Conservation (phyloP, 208 protist genomes). For the Trypanosoma theileri region DNA sequence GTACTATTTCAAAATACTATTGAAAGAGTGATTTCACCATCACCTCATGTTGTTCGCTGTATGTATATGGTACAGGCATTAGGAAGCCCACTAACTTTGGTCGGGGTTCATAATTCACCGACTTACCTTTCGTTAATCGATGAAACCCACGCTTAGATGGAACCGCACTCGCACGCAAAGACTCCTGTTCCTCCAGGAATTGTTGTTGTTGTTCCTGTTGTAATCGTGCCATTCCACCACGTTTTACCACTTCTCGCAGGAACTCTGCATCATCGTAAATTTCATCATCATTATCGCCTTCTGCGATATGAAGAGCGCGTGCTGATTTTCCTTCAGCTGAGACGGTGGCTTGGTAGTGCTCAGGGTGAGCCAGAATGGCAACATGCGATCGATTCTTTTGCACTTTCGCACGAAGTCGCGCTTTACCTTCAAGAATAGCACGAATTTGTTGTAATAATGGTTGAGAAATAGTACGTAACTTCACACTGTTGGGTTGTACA, state of each 20-base stretch:
- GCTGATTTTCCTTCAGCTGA: slow-evolving; percentile 39
- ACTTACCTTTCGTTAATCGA: slow-evolving; percentile 76
- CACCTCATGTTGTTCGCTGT: slow-evolving; percentile 65
- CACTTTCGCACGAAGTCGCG: slow-evolving; percentile 59
- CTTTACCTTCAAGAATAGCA: slow-evolving; percentile 52
- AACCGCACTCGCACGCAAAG: slow-evolving; percentile 32
- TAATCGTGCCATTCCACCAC: slow-evolving; percentile 62
- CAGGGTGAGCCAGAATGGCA: slow-evolving; percentile 66
- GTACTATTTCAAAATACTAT: slow-evolving; percentile 22
- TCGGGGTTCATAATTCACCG: slow-evolving; percentile 74
- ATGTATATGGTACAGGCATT: slow-evolving; percentile 53
- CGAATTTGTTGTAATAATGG: slow-evolving; percentile 76
- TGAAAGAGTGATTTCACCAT: slow-evolving; percentile 80
- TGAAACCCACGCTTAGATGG: slow-evolving; percentile 71
- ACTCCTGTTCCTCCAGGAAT: slow-evolving; percentile 37
- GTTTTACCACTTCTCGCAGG: slow-evolving; percentile 72
- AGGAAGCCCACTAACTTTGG: slow-evolving; percentile 85
- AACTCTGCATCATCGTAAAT: slow-evolving; percentile 85
- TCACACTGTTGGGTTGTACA: slow-evolving; percentile 48
- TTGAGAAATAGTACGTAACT: slow-evolving; percentile 71
- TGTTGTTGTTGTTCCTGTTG: slow-evolving; percentile 40
- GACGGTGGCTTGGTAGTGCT: slow-evolving; percentile 49
- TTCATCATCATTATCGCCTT: slow-evolving; percentile 78
- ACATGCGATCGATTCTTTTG: slow-evolving; percentile 77
- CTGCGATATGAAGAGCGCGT: slow-evolving; percentile 68